Percentiles rank a stretch among this genome's conserved stretches.
These are phyloP conservation scores for Symbiotaphrina buchneri DNA, from an alignment of 495 filamentous ascomycete genomes.

Conservation along the genomic window DNA sequence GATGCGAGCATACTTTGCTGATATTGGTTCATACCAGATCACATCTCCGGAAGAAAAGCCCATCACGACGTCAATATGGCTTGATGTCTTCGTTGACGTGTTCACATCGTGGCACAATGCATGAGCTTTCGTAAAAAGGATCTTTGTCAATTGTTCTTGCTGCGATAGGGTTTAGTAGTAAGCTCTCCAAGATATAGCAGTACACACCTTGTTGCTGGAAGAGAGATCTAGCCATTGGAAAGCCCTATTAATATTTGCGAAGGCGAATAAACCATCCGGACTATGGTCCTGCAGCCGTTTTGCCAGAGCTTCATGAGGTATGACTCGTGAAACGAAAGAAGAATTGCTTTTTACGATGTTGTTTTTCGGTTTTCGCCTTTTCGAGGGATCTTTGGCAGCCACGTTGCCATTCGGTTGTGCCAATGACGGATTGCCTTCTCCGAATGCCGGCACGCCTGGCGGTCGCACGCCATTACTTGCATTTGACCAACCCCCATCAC, in stretches of 20 bases:
- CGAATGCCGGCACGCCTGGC: slow-evolving; percentile 60
- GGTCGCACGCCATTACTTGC: too few relatives aligned
- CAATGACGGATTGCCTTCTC: slow-evolving; percentile 66
- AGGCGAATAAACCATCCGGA: slow-evolving; percentile 61
- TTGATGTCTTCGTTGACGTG: slow-evolving; percentile 47
- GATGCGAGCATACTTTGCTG: slow-evolving; percentile 82
- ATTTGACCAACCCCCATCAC: too few relatives aligned
- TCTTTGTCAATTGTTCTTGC: slow-evolving; percentile 79
- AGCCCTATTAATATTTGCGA: slow-evolving; percentile 85
- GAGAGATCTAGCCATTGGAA: slow-evolving; percentile 68
- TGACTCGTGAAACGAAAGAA: slow-evolving; percentile 88
- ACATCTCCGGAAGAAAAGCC: slow-evolving; percentile 92
- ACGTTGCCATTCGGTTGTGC: slow-evolving; percentile 20
- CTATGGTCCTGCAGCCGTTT: slow-evolving; percentile 64
- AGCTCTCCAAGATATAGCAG: not conserved
- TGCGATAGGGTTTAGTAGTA: slow-evolving; percentile 14
- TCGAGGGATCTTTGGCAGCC: slow-evolving; percentile 48
- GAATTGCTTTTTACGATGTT: slow-evolving; percentile 97
- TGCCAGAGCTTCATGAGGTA: slow-evolving; percentile 56
- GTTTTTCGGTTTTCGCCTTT: slow-evolving; percentile 81
- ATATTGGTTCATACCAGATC: slow-evolving; percentile 96
- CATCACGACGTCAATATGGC: slow-evolving; percentile 79
- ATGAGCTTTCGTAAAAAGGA: slow-evolving; percentile 89
- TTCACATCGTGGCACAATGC: slow-evolving; percentile 92
- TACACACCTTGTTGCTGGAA: slow-evolving; percentile 27